Percentiles rank a stretch among this genome's conserved stretches.
phyloP scores from a whole-genome alignment of 352 stramenopile species.

The Phytophthora sojae region DNA sequence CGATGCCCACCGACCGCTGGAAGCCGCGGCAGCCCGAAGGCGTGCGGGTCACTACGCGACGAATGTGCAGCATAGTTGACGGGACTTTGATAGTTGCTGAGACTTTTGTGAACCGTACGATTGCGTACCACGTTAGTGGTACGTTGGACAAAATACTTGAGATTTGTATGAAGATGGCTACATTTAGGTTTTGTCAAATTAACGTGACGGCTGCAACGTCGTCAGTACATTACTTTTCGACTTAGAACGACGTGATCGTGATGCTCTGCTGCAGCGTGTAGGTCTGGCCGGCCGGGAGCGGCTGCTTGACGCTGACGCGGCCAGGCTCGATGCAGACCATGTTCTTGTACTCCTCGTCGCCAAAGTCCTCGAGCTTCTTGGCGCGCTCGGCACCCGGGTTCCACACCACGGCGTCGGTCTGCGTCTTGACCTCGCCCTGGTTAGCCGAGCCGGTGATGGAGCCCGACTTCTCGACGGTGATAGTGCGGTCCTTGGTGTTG shows the following conservation, averaged over 20 bases:
- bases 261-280: slow-evolving; percentile 51
- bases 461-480: slow-evolving; percentile 72
- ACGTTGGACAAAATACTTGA: not conserved
- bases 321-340: slow-evolving; percentile 97
- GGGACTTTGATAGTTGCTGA: not conserved
- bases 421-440: slow-evolving; percentile 27
- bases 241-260: slow-evolving; percentile 27
- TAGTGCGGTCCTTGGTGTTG: slow-evolving; percentile 52
- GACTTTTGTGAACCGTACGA: slow-evolving; percentile 11
- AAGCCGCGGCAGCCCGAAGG: slow-evolving; percentile 48
- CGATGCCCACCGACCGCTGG: slow-evolving; percentile 87
- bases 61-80: slow-evolving; percentile 32
- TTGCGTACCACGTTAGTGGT: slow-evolving; percentile 11
- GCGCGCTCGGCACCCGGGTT: slow-evolving; percentile 94
- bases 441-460: slow-evolving; percentile 44
- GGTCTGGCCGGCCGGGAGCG: slow-evolving; percentile 53
- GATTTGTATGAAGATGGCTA: slow-evolving; percentile 26
- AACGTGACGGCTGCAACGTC: slow-evolving; percentile 2
- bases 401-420: slow-evolving; percentile 90
- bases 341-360: slow-evolving; percentile 92
- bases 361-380: slow-evolving; percentile 93
- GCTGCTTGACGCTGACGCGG: slow-evolving; percentile 60
- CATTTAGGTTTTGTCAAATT: slow-evolving; percentile 8
- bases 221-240: slow-evolving; percentile 1
- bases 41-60: slow-evolving; percentile 13